phyloP scores from a whole-genome alignment of 306 rosid species.

The Cucurbita ficifolia region DNA sequence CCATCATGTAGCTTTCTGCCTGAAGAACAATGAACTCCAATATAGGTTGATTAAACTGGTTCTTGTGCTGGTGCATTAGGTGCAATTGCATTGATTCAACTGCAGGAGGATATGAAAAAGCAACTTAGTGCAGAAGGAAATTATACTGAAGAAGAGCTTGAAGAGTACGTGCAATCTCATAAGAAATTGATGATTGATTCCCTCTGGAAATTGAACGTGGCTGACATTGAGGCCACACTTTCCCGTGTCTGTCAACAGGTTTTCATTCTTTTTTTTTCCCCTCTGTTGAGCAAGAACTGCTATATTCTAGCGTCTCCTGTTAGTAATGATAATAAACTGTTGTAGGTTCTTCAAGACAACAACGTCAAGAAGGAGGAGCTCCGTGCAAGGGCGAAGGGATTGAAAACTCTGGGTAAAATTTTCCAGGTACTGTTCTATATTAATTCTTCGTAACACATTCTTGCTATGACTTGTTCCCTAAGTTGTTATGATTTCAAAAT shows the following conservation, averaged over 20 bases:
- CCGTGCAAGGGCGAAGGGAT: conserved; percentile 89
- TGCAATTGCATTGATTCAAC: conserved; percentile 89
- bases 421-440: conserved; percentile 56
- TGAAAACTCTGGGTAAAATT: conserved; percentile 92
- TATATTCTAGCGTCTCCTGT: background rate
- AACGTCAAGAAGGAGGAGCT: conserved; percentile 76
- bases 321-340: conserved; percentile 15
- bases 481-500: conserved; percentile 17
- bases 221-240: conserved; percentile 94
- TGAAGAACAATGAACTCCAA: background rate
- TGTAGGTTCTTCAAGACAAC: conserved; percentile 88
- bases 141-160: conserved; percentile 87
- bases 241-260: conserved; percentile 97
- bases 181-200: conserved; percentile 91
- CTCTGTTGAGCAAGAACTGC: background rate
- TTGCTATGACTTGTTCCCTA: conserved; percentile 3
- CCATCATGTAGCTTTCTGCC: background rate
- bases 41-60: conserved; percentile 12
- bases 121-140: conserved; percentile 84
- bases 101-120: conserved; percentile 95
- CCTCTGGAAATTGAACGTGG: conserved; percentile 95
- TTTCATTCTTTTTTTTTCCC: background rate
- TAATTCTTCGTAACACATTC: background rate
- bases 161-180: conserved; percentile 71
- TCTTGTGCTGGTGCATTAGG: conserved; percentile 37